Base-by-base conservation (phyloP, 306 rosid species). In the Rubus idaeus region DNA sequence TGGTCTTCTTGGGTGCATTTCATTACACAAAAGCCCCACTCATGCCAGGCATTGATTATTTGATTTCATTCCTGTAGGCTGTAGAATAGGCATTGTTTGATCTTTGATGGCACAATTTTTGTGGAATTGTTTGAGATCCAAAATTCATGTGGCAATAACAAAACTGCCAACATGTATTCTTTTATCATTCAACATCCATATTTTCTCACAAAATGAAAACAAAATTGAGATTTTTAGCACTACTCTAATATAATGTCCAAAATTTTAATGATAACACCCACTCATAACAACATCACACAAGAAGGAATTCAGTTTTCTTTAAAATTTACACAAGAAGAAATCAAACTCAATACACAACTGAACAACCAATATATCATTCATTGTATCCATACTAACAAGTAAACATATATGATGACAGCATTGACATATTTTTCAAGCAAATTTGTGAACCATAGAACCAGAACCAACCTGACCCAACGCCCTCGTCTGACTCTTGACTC, bases 391-490 rank as follows among this genome's bases (percentile, higher is more conserved):
- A 74, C 10, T 26, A 46, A 75, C 62, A 60, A 75, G 68, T 35
- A 66, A 55, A 74, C 8, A 5, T 18, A 68, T 21, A 82, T 4
- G 37, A 76, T 41, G 77, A 57, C 41, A 57, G 49, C 21, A 78
- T 46, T 75, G 46, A 83, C 72, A 71, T 50, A 80, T 42, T 74
- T 73, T 77, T 76, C 67, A 80, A 74, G 70, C 41, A 88, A 41
- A 60, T 60, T 78, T 39, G 62, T 67, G 39, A 66, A 56, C 55
- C 55, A 13, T 3, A 50, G 17, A 13, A 72, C 84, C 79, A 80
- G 85, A 83, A 82, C 86, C 83, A 86, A 87, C 87, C 86, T 26
- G 82, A 83, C 68, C 83, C 65, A 10, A 86, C 64, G 76, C 73
- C 79, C 71, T 72, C 71, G 71, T 70, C 78, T 62, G 65, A 70